Evolutionary conservation across 129 eudicot species (phyloP).

Genomic region (Arctium lappa): DNA sequence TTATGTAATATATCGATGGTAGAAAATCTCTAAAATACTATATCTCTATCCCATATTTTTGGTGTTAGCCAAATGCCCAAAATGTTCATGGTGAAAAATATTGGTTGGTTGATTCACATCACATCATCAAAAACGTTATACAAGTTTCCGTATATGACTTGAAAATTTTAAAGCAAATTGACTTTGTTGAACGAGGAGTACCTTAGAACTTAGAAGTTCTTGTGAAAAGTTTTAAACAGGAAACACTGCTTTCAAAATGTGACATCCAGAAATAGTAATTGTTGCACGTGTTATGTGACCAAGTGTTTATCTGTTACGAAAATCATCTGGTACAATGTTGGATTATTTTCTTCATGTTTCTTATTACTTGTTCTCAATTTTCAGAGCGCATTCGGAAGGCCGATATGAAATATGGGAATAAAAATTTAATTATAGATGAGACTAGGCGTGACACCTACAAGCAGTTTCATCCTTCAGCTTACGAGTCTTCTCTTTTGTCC

Average conservation of each 20-base stretch:
- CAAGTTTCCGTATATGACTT: not conserved
- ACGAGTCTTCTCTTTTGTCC: conserved; percentile 46
- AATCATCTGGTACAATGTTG: too few species aligned
- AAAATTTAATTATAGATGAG: conserved; percentile 59
- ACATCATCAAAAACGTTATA: not conserved
- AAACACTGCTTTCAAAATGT: too few species aligned
- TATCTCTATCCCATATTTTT: not conserved
- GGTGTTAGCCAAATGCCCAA: not conserved
- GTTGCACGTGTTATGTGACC: too few species aligned
- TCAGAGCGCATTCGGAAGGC: conserved; percentile 69
- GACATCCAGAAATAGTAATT: too few species aligned
- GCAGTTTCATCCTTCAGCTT: conserved; percentile 47
- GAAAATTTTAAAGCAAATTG: too few species aligned
- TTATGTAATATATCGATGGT: not conserved
- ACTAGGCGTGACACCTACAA: conserved; percentile 81
- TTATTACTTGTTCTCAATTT: not conserved
- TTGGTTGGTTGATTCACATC: not conserved
- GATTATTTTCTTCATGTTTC: not conserved
- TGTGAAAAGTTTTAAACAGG: too few species aligned
- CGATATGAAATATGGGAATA: conserved; percentile 84
- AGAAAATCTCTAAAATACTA: not conserved
- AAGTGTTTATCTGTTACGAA: too few species aligned
- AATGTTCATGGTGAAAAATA: not conserved
- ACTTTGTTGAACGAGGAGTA: too few species aligned
- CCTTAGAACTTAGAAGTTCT: too few species aligned